phyloP scores from a whole-genome alignment of 176 grass and related monocot genomes.

The Bromus sterilis region DNA sequence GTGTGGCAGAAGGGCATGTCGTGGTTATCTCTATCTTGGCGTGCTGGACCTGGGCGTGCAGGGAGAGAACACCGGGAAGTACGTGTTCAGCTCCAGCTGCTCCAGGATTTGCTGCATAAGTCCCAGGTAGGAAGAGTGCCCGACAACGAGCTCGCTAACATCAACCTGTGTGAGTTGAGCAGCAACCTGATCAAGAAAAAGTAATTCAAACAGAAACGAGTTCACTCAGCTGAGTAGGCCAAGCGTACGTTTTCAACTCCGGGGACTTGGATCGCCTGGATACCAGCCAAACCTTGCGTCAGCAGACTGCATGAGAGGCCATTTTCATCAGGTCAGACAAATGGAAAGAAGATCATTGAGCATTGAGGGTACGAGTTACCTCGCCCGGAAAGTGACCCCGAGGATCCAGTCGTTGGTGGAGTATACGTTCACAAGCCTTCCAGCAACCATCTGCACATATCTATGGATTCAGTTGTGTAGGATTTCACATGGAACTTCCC shows the following conservation, averaged over 20 bases:
- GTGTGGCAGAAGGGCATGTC: not conserved
- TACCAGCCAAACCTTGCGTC: slow-evolving; percentile 89
- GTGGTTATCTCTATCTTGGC: not conserved
- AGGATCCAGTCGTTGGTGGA: slow-evolving; percentile 92
- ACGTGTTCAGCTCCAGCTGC: slow-evolving; percentile 59
- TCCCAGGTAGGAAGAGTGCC: slow-evolving; percentile 65
- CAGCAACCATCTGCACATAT: slow-evolving; percentile 57
- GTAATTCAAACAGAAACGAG: not conserved
- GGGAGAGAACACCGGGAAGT: slow-evolving; percentile 54
- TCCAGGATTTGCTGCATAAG: slow-evolving; percentile 45
- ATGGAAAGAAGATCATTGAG: no score
- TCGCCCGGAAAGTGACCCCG: slow-evolving; percentile 74
- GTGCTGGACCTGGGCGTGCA: not conserved
- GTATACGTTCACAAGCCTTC: slow-evolving; percentile 86
- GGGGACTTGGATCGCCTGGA: slow-evolving; percentile 61
- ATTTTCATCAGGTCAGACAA: slow-evolving; percentile 8
- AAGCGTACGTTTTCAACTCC: slow-evolving; percentile 73
- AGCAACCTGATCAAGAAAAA: not conserved
- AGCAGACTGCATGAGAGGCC: slow-evolving; percentile 47
- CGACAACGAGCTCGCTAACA: slow-evolving; percentile 54
- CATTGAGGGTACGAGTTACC: slow-evolving; percentile 28
- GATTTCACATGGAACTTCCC: not conserved
- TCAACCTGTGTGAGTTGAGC: slow-evolving; percentile 54
- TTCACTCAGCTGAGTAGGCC: not conserved
- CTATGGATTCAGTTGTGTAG: not conserved